A percentile compares a stretch with the other conserved stretches of the same genome.
These are phyloP conservation scores for Kwoniella europaea DNA, from an alignment of 768 basidiomycete species.

Conservation along the genomic window DNA sequence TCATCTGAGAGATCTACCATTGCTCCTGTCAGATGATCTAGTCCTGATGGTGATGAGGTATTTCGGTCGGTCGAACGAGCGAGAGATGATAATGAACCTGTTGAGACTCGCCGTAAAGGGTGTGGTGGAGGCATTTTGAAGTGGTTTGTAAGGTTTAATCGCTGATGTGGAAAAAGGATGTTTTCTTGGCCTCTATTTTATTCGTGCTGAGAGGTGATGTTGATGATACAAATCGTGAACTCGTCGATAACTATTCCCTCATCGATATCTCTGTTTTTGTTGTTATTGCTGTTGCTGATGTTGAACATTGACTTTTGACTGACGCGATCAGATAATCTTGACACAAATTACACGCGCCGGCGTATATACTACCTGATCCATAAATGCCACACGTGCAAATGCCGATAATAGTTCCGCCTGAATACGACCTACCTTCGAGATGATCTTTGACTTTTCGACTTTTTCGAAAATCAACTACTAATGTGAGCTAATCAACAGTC, in stretches of 20 bases:
- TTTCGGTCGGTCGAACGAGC: conserved; percentile 70
- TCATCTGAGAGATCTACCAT: conserved; percentile 88
- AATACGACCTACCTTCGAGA: not conserved
- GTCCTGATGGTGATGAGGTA: conserved; percentile 75
- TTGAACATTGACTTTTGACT: not conserved
- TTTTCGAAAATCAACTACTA: not conserved
- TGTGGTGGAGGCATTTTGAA: conserved; percentile 45
- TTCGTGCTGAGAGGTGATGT: no score
- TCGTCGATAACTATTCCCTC: no score
- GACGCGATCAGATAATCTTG: not conserved
- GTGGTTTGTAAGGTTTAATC: not conserved
- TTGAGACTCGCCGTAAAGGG: conserved; percentile 85
- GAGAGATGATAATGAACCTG: conserved; percentile 83
- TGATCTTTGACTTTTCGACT: not conserved
- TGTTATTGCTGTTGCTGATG: not conserved
- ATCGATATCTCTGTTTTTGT: not conserved
- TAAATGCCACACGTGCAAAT: not conserved
- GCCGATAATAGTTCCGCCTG: not conserved
- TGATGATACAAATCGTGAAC: no score
- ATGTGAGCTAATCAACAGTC: no score
- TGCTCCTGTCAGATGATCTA: conserved; percentile 82
- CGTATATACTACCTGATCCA: not conserved
- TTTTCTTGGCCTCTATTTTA: no score
- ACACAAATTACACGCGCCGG: not conserved
- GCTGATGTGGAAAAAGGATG: no score